Base-by-base conservation (phyloP, 23 red algal species). In the Gracilaria domingensis region DNA sequence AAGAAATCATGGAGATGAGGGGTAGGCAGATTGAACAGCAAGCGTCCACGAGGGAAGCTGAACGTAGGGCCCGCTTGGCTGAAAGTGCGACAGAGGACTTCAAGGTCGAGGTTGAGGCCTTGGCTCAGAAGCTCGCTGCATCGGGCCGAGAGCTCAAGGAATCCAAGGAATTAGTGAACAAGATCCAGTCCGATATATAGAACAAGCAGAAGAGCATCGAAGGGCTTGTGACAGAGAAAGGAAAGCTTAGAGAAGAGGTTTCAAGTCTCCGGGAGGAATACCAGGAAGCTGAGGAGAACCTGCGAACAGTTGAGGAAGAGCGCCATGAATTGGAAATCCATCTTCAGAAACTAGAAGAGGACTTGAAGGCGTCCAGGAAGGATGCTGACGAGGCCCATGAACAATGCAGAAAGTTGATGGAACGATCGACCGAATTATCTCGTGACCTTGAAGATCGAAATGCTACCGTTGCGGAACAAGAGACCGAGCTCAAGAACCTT, bases 41-140 rank as follows among this genome's bases (percentile, higher is more conserved):
- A 30, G 72, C 74, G 25, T 75, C 74, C 0, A 58, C 74, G 16
- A 56, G 86, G 23, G 86, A 89, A 25, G 74, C 86, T 16, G 86
- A 89, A 35, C 70, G 70, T 28, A 30, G 86, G 23, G 86, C 86
- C n/a, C 45, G 45, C n/a, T 40, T 58, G 38, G 86, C 86, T 26
- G 86, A 89, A 39, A 29, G 24, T 5, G 29, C 86, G 13, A 29
- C 51, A 17, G 86, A 89, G 36, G 54, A 62, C 47, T 89, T 70
- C 24, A 80, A 78, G 56, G 86, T 7, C 28, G 86, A 89, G 72
- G 86, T 78, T 32, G 86, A 75, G 11, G 24, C 34, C 17, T 30
- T 89, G 23, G 49, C 86, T 25, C 69, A 89, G 38, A 78, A 80
- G 57, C 74, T 89, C 5, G 69, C 35, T 23, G 54, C 37, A 18